phyloP scores from a whole-genome alignment of 202 grass and related monocot species.

The Setaria italica region DNA sequence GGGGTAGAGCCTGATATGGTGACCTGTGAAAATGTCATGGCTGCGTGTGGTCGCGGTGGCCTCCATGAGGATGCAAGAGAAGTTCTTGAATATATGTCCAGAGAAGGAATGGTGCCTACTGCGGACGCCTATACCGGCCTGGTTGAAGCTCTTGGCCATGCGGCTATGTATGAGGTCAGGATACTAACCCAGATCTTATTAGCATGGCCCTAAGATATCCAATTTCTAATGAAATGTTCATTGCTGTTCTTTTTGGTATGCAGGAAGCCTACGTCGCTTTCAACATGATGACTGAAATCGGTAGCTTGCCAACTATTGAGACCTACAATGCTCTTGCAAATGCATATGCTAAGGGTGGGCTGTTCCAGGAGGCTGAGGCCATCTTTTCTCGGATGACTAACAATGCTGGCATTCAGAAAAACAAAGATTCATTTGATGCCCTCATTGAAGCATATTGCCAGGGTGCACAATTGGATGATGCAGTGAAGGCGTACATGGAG shows the following conservation, averaged over 20 bases:
- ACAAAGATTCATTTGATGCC: slow-evolving; percentile 81
- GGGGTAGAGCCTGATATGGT: slow-evolving; percentile 84
- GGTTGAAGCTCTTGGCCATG: slow-evolving; percentile 83
- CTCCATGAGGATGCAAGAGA: slow-evolving; percentile 90
- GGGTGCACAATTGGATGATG: slow-evolving; percentile 77
- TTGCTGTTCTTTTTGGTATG: slow-evolving; percentile 23
- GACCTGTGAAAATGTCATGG: slow-evolving; percentile 86
- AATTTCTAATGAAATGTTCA: slow-evolving; percentile 33
- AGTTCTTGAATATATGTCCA: slow-evolving; percentile 76
- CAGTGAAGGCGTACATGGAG: slow-evolving; percentile 83
- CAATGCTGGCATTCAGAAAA: slow-evolving; percentile 79
- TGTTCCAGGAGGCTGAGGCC: slow-evolving; percentile 77
- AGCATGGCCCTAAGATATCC: not conserved
- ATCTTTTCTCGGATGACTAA: slow-evolving; percentile 76
- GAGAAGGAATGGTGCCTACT: slow-evolving; percentile 76
- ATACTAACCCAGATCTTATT: slow-evolving; percentile 11
- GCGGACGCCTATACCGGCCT: slow-evolving; percentile 89
- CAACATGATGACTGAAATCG: slow-evolving; percentile 94
- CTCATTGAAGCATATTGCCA: slow-evolving; percentile 88
- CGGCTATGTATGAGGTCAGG: slow-evolving; percentile 84
- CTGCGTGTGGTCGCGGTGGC: slow-evolving; percentile 82
- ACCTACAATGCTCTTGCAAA: slow-evolving; percentile 83
- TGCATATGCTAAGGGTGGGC: slow-evolving; percentile 79
- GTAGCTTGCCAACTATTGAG: slow-evolving; percentile 75
- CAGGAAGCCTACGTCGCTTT: slow-evolving; percentile 97